Evolutionary conservation across 108 stramenopile species (phyloP), one percentile per base, ranked within the genome.

Genomic region (Nitzschia sp.): DNA sequence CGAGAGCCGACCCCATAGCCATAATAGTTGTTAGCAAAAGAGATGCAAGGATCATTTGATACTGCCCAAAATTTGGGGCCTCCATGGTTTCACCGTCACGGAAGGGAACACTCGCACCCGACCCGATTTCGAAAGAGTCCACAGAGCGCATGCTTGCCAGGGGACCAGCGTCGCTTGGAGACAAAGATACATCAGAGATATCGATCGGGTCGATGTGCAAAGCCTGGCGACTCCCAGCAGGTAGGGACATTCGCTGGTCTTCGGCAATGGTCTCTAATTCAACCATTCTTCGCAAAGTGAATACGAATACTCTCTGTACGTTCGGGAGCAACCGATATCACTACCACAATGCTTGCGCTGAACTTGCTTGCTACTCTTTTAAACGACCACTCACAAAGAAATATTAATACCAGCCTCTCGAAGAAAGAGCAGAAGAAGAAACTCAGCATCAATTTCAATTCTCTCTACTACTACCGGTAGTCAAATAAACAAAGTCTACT

Each of bases 1-100:
- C 80, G 9, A 77, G 27, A 17, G 72, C 80, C 1, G 80, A 69
- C 0, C 66, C 56, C 15, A 74, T 41, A 13, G 66, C 76, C 48
- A 81, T 55, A 17, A 38, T 22, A 0, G 71, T 78, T 31, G 80
- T 66, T 53, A 81, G 35, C 32, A 77, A 23, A 23, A 81, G 48
- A 13, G 68, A 68, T 23, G 63, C 67, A 27, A 78, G 21, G 6
- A 81, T 58, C 2, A 21, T 28, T 54, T 29, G 45, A 53, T 47
- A 35, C 11, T 46, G 6, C 45, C 22, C 30, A 33, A 59, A 69
- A 30, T 50, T n/a, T 30, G 63, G 63, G 1, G 28, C 22, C 13
- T 64, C 63, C 28, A 44, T 22, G 19, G 41, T 25, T 17, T 2
- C 17, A 26, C 15, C 36, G 21, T 31, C n/a, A 17, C 56, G 31